Evolutionary conservation across 78 protist species (phyloP), one percentile per base, ranked within the genome.

Genomic region (Tieghemostelium lacteum): DNA sequence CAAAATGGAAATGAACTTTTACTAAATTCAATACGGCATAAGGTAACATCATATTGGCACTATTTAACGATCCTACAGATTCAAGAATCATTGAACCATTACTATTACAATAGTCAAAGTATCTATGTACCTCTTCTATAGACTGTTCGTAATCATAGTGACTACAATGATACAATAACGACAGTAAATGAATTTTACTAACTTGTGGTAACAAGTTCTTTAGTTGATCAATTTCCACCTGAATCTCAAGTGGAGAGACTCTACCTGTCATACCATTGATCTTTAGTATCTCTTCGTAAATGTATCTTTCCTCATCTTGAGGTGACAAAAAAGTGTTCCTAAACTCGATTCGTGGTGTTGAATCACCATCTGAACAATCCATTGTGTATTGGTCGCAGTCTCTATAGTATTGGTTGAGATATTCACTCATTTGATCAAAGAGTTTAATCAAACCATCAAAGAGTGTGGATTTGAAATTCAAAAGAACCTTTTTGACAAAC

Each of bases 81-180:
- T 17, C 16, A 6, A 26, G 49, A 33, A 60, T 66, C 66, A 65
- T 40, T 40, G 45, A 63, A 31, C 91, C 52, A 69, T 83, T 83
- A 0, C 75, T 49, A 69, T 83, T 83, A 0, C 75, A 62, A 58
- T 83, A 83, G 50, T 83, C 91, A 34, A 83, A 83, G 39, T 83
- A 83, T 58, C 91, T 50, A 60, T 83, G 91, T 39, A 83, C 40
- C 33, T 83, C 91, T 22, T 83, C 91, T 17, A 83, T 24, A 22
- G 73, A 24, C 29, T 58, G 61, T 5, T 83, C 91, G 65, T 69
- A 83, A 33, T 83, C 91, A 40, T 54, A 55, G 29, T 83, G 75
- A 29, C 39, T 37, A 0, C 39, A 28, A 69, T 45, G 36, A 12
- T 14, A 45, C 12, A 83, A 17, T 6, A 83, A 60, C 12, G 77